Evolutionary conservation across 768 basidiomycete species (phyloP), one percentile per base, ranked within the genome.

Genomic region (Boletus sp.): DNA sequence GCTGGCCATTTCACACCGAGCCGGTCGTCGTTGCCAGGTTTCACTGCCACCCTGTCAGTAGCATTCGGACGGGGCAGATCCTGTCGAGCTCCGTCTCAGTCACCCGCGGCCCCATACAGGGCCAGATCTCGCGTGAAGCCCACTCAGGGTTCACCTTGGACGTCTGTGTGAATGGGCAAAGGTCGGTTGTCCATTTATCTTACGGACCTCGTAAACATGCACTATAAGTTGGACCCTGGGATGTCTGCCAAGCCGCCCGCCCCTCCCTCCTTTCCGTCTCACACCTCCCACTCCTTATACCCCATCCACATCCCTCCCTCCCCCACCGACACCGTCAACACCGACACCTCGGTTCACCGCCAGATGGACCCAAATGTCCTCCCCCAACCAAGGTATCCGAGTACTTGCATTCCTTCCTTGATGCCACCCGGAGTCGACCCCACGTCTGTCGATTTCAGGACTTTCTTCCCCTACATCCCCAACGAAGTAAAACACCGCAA

Each of bases 401-500:
- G 60, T 61, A 73, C 76, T 60, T 76, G 73, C 68, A 74, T 77
- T 67, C 75, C 77, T 62, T 74, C 74, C 60, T 73, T 77, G 70
- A 70, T 77, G 66, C 78, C 75, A 58, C 78, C 75, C 63, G 77
- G 75, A 53, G 74, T 81, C 69, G 88, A 89, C 76, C 84, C 86
- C 61, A 51, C 64, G 37, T 74, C 81, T 60, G 84, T 86, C 70
- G 87, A 90, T 79, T 87, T 88, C 67, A 83, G 87, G 65, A 85
- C 88, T 39, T 91, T 92, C 75, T 90, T 87, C 62, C 85, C 88
- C n/a, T 93, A 90, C 73, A 84, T 85, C 48, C 90, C 90, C 53
- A 91, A 90, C 74, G 88, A 95, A 75, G 90, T 97, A 75, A 96
- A 96, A 76, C 94, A 96, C 64, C 78, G 94, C 55, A 90, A 93